Evolutionary conservation across 2,329 filamentous ascomycete species (phyloP).

Genomic region (Diplodia seriata): DNA sequence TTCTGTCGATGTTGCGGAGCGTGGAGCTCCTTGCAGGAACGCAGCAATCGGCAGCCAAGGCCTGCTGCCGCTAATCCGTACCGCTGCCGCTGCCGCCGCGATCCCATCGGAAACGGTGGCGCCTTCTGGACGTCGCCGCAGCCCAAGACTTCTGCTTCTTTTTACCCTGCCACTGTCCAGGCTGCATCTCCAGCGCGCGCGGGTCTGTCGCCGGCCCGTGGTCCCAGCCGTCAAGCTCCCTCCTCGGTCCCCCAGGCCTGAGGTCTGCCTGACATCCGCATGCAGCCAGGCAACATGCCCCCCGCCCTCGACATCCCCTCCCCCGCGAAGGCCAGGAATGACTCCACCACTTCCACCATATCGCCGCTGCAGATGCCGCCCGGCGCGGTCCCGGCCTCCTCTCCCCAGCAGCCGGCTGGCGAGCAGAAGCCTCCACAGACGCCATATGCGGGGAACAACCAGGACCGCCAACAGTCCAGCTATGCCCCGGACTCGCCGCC

Average conservation of each 20-base stretch:
- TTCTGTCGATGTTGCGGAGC: neutral
- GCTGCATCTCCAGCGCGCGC: constrained; percentile 13
- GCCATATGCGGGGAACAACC: constrained; percentile 20
- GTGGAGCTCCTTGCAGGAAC: constrained; percentile 22
- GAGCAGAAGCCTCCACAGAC: constrained; percentile 22
- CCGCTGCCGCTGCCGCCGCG: neutral
- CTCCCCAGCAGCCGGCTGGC: constrained; percentile 1
- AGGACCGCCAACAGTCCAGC: constrained; percentile 4
- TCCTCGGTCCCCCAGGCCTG: neutral
- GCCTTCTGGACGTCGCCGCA: constrained; percentile 1
- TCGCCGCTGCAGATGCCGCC: constrained; percentile 31
- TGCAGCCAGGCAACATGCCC: constrained; percentile 42
- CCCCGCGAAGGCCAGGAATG: constrained; percentile 37
- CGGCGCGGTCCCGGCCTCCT: neutral
- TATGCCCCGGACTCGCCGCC: constrained; percentile 31
- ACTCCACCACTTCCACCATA: constrained; percentile 29
- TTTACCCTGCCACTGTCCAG: neutral
- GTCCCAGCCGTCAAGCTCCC: constrained; percentile 17
- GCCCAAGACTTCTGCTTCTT: neutral
- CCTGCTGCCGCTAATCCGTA: neutral
- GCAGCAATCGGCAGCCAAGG: neutral
- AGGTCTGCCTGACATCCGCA: constrained; percentile 20
- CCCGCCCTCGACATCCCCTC: constrained; percentile 40
- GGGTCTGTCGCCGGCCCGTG: constrained; percentile 24
- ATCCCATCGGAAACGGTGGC: constrained; percentile 3